Conservation (phyloP, 2,329 filamentous ascomycete genomes). For the Dactylonectria estremocensis region DNA sequence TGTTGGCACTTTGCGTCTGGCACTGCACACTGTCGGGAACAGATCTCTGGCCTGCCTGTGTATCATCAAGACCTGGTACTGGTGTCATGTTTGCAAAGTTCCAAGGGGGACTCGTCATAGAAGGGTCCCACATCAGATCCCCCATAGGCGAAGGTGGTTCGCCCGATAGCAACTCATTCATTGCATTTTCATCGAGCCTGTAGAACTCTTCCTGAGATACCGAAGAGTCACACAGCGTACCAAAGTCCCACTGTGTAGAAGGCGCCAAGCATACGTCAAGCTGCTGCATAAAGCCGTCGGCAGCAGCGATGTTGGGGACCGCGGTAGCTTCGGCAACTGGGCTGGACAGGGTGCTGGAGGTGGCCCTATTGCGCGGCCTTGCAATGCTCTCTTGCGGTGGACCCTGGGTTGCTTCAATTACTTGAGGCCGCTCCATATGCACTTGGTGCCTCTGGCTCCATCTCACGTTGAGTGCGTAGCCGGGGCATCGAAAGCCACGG, state of each 20-base stretch:
- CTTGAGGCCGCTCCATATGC: neutral
- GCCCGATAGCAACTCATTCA: neutral
- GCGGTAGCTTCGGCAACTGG: neutral
- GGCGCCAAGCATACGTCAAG: slow-evolving; percentile 14
- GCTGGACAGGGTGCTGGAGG: neutral
- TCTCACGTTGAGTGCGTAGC: slow-evolving; percentile 43
- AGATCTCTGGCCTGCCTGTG: neutral
- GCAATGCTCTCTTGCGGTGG: neutral
- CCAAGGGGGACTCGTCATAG: neutral
- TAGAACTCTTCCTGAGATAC: slow-evolving; percentile 7
- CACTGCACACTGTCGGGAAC: neutral
- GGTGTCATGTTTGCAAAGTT: neutral
- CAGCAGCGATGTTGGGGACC: neutral
- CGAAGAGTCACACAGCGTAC: slow-evolving; percentile 1
- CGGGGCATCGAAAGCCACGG: slow-evolving; percentile 39
- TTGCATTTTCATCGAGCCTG: slow-evolving; percentile 7
- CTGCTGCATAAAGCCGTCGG: neutral
- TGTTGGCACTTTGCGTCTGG: no score
- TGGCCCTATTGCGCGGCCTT: neutral
- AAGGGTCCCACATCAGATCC: neutral
- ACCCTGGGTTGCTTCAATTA: neutral
- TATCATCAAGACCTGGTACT: neutral
- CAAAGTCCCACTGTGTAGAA: slow-evolving; percentile 19
- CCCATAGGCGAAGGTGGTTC: neutral
- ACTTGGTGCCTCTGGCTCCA: slow-evolving; percentile 44